Evolutionary conservation across 2,329 filamentous ascomycete species (phyloP).

Genomic region (Exophiala calicioides): DNA sequence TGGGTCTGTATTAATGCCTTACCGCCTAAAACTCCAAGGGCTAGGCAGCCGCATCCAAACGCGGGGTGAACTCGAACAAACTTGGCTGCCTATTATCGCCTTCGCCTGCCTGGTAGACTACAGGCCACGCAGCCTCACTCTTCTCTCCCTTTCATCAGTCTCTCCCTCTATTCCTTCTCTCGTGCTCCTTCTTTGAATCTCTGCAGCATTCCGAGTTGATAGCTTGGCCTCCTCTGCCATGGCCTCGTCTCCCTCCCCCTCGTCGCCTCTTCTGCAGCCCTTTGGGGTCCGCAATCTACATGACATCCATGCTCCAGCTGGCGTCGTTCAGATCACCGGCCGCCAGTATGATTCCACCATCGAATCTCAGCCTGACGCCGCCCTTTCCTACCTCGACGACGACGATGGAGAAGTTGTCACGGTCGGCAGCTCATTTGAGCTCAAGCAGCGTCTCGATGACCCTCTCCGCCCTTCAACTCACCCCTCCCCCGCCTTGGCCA

Average conservation of each 20-base stretch:
- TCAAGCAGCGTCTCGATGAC: constrained; percentile 49
- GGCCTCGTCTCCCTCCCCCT: constrained; percentile 3
- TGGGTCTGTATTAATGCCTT: too few relatives aligned
- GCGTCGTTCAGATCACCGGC: constrained; percentile 43
- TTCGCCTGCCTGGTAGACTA: background rate
- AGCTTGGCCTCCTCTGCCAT: constrained; percentile 12
- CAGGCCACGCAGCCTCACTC: background rate
- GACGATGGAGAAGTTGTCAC: constrained; percentile 50
- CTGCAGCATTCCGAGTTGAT: background rate
- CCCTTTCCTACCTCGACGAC: constrained; percentile 48
- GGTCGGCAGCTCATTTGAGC: constrained; percentile 50
- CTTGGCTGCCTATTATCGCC: background rate
- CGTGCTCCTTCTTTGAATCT: background rate
- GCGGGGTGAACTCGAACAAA: too few relatives aligned
- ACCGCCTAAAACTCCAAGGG: too few relatives aligned
- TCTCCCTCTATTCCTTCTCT: background rate
- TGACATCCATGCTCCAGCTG: constrained; percentile 29
- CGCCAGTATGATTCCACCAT: constrained; percentile 47
- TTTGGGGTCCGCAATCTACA: constrained; percentile 31
- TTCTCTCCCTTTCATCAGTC: background rate
- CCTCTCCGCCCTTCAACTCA: constrained; percentile 27
- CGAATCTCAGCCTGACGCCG: constrained; percentile 42
- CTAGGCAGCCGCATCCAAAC: too few relatives aligned
- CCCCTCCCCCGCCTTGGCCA: constrained; percentile 10
- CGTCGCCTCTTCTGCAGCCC: constrained; percentile 20